Conservation (phyloP, 78 protist genomes). For the Dictyostelium capitatum region DNA sequence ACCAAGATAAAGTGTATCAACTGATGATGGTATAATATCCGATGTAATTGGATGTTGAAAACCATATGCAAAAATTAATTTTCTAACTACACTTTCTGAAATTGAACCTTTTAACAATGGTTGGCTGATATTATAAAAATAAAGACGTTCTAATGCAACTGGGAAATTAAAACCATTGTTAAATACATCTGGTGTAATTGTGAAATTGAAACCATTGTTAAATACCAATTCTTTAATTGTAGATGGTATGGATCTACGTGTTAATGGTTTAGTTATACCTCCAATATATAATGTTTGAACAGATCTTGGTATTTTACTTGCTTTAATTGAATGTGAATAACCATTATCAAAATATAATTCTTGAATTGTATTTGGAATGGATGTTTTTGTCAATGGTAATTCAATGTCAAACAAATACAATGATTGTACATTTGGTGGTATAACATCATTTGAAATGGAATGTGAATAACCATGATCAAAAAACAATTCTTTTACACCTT, state of each 20-base stretch:
- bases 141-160: neutral
- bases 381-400: neutral
- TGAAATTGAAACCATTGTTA: slow-evolving; percentile 10
- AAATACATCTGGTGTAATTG: neutral
- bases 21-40: neutral
- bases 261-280: neutral
- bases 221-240: slow-evolving; percentile 3
- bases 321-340: neutral
- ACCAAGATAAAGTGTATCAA: slow-evolving; percentile 9
- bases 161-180: slow-evolving; percentile 23
- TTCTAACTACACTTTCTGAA: neutral
- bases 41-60: neutral
- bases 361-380: slow-evolving; percentile 15
- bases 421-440: slow-evolving; percentile 9
- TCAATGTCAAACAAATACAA: neutral
- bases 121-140: neutral
- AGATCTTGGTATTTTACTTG: slow-evolving; percentile 1
- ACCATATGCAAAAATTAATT: slow-evolving; percentile 16
- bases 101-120: neutral
- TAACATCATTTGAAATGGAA: neutral
- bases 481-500: neutral
- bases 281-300: neutral
- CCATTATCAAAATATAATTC: slow-evolving; percentile 6
- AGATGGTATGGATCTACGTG: neutral
- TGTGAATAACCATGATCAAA: slow-evolving; percentile 5